phyloP scores from a whole-genome alignment of 257 asterid species.

The Scutellaria barbata region DNA sequence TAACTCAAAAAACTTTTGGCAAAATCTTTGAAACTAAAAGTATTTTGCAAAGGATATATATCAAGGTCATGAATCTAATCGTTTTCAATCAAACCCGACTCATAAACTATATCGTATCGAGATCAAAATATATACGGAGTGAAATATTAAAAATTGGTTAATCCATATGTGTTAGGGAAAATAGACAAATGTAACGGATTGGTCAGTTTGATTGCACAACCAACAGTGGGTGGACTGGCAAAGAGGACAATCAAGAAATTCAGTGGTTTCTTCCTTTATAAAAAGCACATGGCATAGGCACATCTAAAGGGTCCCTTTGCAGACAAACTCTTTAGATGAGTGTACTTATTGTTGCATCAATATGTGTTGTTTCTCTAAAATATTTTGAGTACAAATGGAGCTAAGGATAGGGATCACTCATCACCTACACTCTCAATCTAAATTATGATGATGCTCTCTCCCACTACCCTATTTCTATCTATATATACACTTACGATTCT shows the following conservation, averaged over 20 bases:
- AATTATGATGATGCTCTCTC: neutral
- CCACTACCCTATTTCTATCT: conserved; percentile 10
- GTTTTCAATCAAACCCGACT: no score
- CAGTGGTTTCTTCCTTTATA: conserved; percentile 30
- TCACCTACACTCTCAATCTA: conserved; percentile 34
- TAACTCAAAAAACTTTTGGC: no score
- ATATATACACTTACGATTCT: neutral
- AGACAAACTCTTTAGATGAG: conserved; percentile 45
- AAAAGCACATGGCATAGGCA: conserved; percentile 48
- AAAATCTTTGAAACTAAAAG: no score
- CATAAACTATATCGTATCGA: no score
- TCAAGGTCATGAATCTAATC: no score
- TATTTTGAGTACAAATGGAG: conserved; percentile 32
- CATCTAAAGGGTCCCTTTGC: conserved; percentile 44
- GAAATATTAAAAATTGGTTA: no score
- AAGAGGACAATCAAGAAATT: conserved; percentile 44
- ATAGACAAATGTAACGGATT: conserved; percentile 44
- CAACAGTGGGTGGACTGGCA: conserved; percentile 38
- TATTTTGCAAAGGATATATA: no score
- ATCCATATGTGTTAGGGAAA: neutral
- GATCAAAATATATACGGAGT: no score
- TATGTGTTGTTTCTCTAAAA: conserved; percentile 17
- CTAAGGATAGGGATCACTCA: conserved; percentile 45
- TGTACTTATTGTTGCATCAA: conserved; percentile 44
- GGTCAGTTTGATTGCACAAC: conserved; percentile 37